These are phyloP conservation scores for Cladosporium sp. DNA, from an alignment of 2,329 filamentous ascomycete genomes.

Conservation along the genomic window DNA sequence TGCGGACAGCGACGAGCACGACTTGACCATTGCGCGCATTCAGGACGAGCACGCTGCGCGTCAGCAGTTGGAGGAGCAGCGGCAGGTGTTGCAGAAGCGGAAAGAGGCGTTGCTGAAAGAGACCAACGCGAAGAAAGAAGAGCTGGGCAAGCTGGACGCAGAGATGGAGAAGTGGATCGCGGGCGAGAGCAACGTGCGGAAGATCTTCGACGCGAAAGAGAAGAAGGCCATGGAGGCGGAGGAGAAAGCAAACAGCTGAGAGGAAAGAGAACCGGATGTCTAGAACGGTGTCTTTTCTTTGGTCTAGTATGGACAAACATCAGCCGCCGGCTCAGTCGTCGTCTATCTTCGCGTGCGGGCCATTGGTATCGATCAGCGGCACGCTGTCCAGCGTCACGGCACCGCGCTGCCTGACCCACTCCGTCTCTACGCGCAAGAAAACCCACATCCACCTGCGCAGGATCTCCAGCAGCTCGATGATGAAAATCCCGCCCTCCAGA, in stretches of 20 bases:
- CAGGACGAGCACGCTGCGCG: constrained; percentile 83
- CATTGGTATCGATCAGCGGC: constrained; percentile 6
- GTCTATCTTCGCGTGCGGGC: constrained; percentile 14
- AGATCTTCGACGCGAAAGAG: constrained; percentile 25
- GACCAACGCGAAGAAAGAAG: constrained; percentile 90
- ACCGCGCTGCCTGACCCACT: constrained; percentile 51
- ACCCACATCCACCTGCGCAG: constrained; percentile 92
- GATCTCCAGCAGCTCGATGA: constrained; percentile 82
- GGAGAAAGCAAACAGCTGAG: constrained; percentile 2
- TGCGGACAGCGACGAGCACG: constrained; percentile 64
- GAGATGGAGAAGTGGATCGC: constrained; percentile 60
- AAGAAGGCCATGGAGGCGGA: constrained; percentile 17
- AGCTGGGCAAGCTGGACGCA: constrained; percentile 82
- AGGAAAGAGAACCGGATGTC: neutral
- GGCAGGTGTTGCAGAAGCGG: constrained; percentile 56
- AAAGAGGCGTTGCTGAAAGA: constrained; percentile 64
- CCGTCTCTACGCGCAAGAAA: constrained; percentile 89
- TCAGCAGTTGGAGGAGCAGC: constrained; percentile 75
- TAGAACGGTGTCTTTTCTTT: neutral
- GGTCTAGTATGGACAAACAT: neutral
- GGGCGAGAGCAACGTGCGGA: constrained; percentile 22
- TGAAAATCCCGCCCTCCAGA: constrained; percentile 80
- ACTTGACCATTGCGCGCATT: constrained; percentile 83
- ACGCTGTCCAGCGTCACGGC: constrained; percentile 8
- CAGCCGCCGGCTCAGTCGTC: constrained; percentile 4